A percentile compares a stretch with the other conserved stretches of the same genome.
phyloP scores from a whole-genome alignment of 345 rosid genomes.

The Melaleuca alternifolia region DNA sequence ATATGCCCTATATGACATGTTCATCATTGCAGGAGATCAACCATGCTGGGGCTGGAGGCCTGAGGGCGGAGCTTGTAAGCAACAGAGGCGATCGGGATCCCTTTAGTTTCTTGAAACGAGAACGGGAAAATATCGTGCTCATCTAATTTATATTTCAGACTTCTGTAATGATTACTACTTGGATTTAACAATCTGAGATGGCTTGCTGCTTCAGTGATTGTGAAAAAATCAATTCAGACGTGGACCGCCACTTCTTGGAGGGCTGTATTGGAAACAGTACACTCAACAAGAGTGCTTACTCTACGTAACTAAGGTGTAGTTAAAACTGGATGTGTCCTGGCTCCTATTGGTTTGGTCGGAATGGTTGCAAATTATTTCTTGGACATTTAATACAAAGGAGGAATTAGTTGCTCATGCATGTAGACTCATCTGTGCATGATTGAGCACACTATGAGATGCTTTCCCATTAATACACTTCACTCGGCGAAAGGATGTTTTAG shows the following conservation, averaged over 20 bases:
- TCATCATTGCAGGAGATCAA: conserved; percentile 76
- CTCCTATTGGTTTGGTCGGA: neutral
- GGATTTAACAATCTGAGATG: neutral
- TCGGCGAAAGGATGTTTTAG: neutral
- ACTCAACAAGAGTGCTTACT: neutral
- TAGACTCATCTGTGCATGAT: neutral
- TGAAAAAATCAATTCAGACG: neutral
- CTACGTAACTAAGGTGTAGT: neutral
- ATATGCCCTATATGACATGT: neutral
- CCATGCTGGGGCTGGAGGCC: conserved; percentile 98
- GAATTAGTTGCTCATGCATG: neutral
- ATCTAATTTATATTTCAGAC: neutral
- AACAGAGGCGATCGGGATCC: conserved; percentile 61
- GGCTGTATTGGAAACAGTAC: neutral
- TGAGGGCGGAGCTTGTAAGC: conserved; percentile 95
- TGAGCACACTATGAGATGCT: neutral
- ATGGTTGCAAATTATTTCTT: neutral
- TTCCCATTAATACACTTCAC: neutral
- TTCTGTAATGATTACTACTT: neutral
- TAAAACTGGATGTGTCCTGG: neutral
- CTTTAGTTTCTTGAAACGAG: neutral
- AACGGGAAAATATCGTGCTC: neutral
- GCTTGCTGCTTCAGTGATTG: neutral
- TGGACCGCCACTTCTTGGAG: neutral
- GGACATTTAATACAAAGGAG: neutral